Percentiles rank a stretch among this genome's conserved stretches.
phyloP scores from a whole-genome alignment of 2,329 filamentous ascomycete species.

The Monilinia fructicola region DNA sequence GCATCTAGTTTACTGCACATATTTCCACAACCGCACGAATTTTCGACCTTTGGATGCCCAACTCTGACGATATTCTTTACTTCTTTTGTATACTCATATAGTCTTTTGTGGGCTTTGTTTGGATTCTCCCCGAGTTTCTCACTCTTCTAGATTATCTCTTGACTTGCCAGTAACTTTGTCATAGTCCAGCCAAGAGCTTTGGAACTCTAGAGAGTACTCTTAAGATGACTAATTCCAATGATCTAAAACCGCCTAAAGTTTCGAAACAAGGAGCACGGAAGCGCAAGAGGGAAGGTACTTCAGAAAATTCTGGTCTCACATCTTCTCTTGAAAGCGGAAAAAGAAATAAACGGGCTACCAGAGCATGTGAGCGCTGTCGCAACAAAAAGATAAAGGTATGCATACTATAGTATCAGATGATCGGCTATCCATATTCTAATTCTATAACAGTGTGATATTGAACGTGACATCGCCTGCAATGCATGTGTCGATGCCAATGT shows the following conservation, averaged over 20 bases:
- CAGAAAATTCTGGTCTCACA: neutral
- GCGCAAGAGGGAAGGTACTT: conserved; percentile 13
- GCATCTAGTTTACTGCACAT: neutral
- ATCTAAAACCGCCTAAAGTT: neutral
- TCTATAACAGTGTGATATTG: conserved; percentile 7
- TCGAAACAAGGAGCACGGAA: conserved; percentile 9
- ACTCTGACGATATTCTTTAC: neutral
- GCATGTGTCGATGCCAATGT: conserved; percentile 18
- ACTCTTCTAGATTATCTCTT: neutral
- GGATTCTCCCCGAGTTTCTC: neutral
- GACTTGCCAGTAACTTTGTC: neutral
- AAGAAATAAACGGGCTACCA: conserved; percentile 11
- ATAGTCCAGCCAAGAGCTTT: neutral
- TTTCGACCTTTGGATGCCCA: neutral
- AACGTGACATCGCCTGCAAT: conserved; percentile 14
- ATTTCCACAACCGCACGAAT: neutral
- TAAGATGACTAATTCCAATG: conserved; percentile 1
- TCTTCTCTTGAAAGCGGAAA: conserved; percentile 3
- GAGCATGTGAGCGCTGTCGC: conserved; percentile 20
- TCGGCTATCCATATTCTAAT: neutral
- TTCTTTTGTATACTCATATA: neutral
- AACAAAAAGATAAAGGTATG: conserved; percentile 19
- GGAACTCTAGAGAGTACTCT: neutral
- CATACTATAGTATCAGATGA: neutral
- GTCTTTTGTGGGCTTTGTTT: no score